Base-by-base conservation (phyloP, 1,284 basidiomycete genomes). In the Ceratobasidium sp. region DNA sequence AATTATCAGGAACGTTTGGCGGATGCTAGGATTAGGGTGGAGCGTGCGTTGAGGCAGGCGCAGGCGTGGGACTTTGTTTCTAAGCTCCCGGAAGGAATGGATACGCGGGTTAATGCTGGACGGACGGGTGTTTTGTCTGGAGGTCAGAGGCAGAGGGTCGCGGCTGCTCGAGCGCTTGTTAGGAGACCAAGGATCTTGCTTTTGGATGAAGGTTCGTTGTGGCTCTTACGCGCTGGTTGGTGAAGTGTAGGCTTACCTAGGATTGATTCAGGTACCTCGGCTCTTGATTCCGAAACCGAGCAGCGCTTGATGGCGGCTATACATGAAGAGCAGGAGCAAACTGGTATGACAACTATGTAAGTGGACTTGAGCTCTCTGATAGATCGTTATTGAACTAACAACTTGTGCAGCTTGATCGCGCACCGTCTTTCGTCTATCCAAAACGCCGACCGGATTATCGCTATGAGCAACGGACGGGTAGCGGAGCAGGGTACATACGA, bases 361-460 rank as follows among this genome's bases (percentile, higher is more conserved):
- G 74, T 46, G 66, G 2, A 30, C 16, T 50, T 54, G 0, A 35
- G 9, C 11, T 43, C 1, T 32, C 2, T 6, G 18, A 38, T 23
- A 16, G 38, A 18, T 35, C 38, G 7, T 18, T 16, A 0, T 18
- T 23, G 26, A 23, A n/a, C 35, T 23, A 32, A 57, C 44, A 26
- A 23, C 16, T 32, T 58, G 7, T 28, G 8, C 18, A 69, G 71
- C 7, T 28, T 73, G 13, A 85, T 87, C 73, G 85, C 86, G 0
- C 86, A 87, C 76, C 79, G 86, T 9, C 78, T 87, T 9, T 64
- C 58, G 18, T 63, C 85, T 0, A 87, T 87, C 71, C 83, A 86
- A 73, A 81, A 82, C 69, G 84, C 85, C 26, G 84, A 87, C 76
- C 80, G 82, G 73, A 87, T 87, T 75, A 83, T 81, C 75, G 83